Conservation (phyloP, 2,329 filamentous ascomycete genomes). For the Beauveria medogensis region DNA sequence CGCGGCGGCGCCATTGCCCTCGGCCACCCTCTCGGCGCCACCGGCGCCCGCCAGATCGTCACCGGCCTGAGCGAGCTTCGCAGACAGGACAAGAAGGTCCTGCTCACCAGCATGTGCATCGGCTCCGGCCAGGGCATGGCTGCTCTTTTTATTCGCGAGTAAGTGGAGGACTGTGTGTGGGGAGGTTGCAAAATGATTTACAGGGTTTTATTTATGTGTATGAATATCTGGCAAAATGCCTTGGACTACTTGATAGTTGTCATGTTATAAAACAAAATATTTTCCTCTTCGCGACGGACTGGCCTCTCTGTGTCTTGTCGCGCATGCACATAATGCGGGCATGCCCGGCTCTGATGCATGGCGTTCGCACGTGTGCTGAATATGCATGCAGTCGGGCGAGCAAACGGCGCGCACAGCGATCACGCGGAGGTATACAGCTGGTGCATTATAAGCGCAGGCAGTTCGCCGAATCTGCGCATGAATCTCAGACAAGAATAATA, state of each 20-base stretch:
- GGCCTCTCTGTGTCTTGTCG: too few species aligned
- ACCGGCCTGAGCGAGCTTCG: conserved; percentile 82
- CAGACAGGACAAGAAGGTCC: conserved; percentile 78
- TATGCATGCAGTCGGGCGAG: neutral
- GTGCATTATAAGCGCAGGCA: neutral
- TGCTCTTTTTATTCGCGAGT: conserved; percentile 45
- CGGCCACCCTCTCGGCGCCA: conserved; percentile 74
- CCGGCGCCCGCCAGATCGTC: conserved; percentile 73
- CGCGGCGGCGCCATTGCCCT: conserved; percentile 76
- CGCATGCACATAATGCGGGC: too few species aligned
- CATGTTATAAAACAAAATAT: neutral
- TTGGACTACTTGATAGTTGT: neutral
- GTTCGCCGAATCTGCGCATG: neutral
- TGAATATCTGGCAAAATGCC: conserved; percentile 9
- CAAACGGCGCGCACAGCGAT: neutral
- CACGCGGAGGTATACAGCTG: neutral
- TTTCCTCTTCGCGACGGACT: neutral
- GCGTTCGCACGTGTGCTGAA: conserved; percentile 1
- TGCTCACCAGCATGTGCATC: conserved; percentile 87
- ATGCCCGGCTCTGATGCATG: neutral
- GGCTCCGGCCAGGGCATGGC: conserved; percentile 64
- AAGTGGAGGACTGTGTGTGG: neutral
- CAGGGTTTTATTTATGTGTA: conserved; percentile 6
- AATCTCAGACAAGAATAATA: neutral
- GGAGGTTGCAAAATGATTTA: neutral